Evolutionary conservation across 495 filamentous ascomycete species (phyloP).

Genomic region (Talaromyces stipitatus): DNA sequence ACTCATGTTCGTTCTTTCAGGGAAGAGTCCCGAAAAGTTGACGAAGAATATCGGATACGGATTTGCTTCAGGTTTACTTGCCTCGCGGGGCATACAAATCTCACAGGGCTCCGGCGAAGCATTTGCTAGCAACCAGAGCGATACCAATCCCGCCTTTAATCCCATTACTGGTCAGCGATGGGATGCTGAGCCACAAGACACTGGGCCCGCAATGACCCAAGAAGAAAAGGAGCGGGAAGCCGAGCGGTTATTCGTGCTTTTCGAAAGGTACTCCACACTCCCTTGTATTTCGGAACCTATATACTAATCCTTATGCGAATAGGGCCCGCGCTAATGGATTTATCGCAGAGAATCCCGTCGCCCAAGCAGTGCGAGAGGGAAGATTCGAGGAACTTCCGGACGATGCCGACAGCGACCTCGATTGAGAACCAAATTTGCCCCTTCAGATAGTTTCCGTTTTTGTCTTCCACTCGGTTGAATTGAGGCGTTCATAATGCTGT

Average conservation of each 20-base stretch:
- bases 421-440: conserved; percentile 12
- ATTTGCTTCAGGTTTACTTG: conserved; percentile 82
- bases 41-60: conserved; percentile 85
- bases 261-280: conserved; percentile 62
- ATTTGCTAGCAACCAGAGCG: conserved; percentile 34
- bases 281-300: neutral
- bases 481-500: neutral
- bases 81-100: conserved; percentile 70
- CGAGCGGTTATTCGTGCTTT: conserved; percentile 86
- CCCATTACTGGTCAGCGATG: conserved; percentile 85
- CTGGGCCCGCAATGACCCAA: conserved; percentile 67
- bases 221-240: conserved; percentile 93
- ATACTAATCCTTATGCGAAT: conserved; percentile 13
- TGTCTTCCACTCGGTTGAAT: neutral
- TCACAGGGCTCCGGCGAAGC: conserved; percentile 59
- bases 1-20: conserved; percentile 81
- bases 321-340: conserved; percentile 80
- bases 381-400: conserved; percentile 63
- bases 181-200: conserved; percentile 53
- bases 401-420: conserved; percentile 27
- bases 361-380: conserved; percentile 65
- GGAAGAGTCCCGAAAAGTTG: conserved; percentile 61
- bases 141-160: conserved; percentile 31
- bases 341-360: conserved; percentile 81
- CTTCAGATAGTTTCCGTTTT: neutral